A percentile compares a stretch with the other conserved stretches of the same genome.
Conservation (phyloP, 2,329 filamentous ascomycete genomes). For the Amauroascus verrucosus region DNA sequence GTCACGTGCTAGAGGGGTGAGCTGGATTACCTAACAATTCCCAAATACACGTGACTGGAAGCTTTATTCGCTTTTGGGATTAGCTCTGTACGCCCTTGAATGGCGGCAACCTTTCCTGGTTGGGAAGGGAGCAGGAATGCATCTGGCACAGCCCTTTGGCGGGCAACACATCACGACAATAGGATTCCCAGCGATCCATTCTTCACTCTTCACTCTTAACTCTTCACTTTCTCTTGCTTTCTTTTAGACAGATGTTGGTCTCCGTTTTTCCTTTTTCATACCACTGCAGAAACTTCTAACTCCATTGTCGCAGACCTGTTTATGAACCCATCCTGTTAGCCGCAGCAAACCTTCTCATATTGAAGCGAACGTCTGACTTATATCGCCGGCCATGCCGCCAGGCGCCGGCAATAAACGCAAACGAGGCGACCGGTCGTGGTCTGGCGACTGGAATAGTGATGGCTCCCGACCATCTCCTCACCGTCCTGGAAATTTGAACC, state of each 20-base stretch:
- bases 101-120: slow-evolving; percentile 4
- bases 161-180: slow-evolving; percentile 4
- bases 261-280: background rate
- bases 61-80: slow-evolving; percentile 1
- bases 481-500: slow-evolving; percentile 38
- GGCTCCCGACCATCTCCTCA: slow-evolving; percentile 38
- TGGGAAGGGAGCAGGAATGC: background rate
- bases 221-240: too few relatives aligned
- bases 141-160: background rate
- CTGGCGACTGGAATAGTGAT: slow-evolving; percentile 34
- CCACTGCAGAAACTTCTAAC: background rate
- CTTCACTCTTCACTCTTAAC: background rate
- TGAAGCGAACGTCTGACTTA: slow-evolving; percentile 20
- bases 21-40: background rate
- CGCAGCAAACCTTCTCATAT: slow-evolving; percentile 21
- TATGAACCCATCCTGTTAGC: background rate
- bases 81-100: background rate
- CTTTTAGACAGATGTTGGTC: background rate
- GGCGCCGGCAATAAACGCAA: slow-evolving; percentile 46
- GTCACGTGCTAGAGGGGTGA: background rate
- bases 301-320: background rate
- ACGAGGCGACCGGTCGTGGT: slow-evolving; percentile 37
- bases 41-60: background rate
- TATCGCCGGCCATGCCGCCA: slow-evolving; percentile 40
- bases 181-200: background rate